phyloP scores from a whole-genome alignment of 2,329 filamentous ascomycete genomes.

The Cercospora citrullina region DNA sequence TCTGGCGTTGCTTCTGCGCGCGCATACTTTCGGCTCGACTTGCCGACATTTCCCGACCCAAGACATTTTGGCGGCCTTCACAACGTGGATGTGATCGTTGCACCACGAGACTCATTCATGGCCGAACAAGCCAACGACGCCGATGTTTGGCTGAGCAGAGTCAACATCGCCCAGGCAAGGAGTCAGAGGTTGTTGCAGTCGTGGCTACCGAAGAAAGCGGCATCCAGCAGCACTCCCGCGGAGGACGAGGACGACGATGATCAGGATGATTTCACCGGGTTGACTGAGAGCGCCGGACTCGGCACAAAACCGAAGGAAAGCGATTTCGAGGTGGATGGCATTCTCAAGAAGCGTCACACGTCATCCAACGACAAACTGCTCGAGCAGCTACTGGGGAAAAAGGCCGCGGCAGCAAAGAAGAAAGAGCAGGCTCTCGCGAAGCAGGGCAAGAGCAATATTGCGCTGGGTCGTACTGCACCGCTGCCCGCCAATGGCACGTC shows the following conservation, averaged over 20 bases:
- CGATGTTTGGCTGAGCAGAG: slow-evolving; percentile 56
- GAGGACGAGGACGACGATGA: slow-evolving; percentile 49
- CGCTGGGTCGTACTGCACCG: slow-evolving; percentile 17
- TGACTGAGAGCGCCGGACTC: slow-evolving; percentile 22
- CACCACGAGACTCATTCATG: slow-evolving; percentile 6
- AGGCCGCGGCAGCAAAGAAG: slow-evolving; percentile 39
- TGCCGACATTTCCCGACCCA: slow-evolving; percentile 11
- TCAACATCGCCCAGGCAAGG: slow-evolving; percentile 55
- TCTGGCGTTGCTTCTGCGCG: slow-evolving; percentile 9
- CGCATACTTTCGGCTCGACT: slow-evolving; percentile 8
- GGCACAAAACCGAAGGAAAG: slow-evolving; percentile 16
- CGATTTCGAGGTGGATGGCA: slow-evolving; percentile 35
- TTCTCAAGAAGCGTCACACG: slow-evolving; percentile 39
- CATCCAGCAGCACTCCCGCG: slow-evolving; percentile 4
- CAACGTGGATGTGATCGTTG: neutral
- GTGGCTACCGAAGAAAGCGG: slow-evolving; percentile 48
- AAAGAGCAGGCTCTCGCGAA: slow-evolving; percentile 26
- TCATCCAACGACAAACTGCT: slow-evolving; percentile 47
- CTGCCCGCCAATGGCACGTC: neutral
- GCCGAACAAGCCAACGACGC: slow-evolving; percentile 26
- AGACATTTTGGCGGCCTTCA: neutral
- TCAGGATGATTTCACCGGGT: slow-evolving; percentile 52
- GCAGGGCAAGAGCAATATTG: slow-evolving; percentile 16
- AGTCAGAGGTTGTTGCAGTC: slow-evolving; percentile 57
- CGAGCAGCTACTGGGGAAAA: slow-evolving; percentile 46